Evolutionary conservation across 306 rosid species (phyloP).

Genomic region (Albizia julibrissin): DNA sequence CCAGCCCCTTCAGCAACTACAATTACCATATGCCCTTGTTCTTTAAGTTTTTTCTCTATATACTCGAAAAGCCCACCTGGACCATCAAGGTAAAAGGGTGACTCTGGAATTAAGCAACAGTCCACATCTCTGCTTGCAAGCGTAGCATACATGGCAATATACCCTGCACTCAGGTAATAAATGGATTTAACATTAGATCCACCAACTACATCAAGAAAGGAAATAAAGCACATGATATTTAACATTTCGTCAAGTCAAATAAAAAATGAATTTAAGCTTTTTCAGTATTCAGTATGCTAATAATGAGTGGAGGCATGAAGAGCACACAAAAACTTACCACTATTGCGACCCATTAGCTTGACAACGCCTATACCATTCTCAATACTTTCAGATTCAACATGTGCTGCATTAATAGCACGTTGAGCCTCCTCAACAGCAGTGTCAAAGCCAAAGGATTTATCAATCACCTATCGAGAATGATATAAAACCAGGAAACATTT

Average conservation of each 20-base stretch:
- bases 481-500: constrained; percentile 29
- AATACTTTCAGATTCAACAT: constrained; percentile 85
- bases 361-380: constrained; percentile 95
- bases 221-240: background rate
- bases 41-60: constrained; percentile 70
- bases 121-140: constrained; percentile 98
- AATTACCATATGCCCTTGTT: constrained; percentile 91
- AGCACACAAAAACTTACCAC: constrained; percentile 59
- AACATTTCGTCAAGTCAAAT: constrained; percentile 4
- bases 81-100: constrained; percentile 90
- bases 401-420: constrained; percentile 98
- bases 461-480: constrained; percentile 66
- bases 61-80: constrained; percentile 88
- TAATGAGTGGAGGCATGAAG: constrained; percentile 29
- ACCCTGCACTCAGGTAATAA: constrained; percentile 58
- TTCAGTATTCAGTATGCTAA: background rate
- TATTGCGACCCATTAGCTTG: constrained; percentile 91
- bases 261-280: background rate
- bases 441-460: constrained; percentile 95
- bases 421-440: constrained; percentile 99
- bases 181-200: constrained; percentile 11
- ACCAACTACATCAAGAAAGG: constrained; percentile 10
- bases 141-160: constrained; percentile 93
- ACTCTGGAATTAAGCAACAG: constrained; percentile 96
- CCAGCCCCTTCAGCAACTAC: constrained; percentile 99